phyloP scores from a whole-genome alignment of 2,329 filamentous ascomycete genomes.

The Neophaeococcomyces mojaviensis region DNA sequence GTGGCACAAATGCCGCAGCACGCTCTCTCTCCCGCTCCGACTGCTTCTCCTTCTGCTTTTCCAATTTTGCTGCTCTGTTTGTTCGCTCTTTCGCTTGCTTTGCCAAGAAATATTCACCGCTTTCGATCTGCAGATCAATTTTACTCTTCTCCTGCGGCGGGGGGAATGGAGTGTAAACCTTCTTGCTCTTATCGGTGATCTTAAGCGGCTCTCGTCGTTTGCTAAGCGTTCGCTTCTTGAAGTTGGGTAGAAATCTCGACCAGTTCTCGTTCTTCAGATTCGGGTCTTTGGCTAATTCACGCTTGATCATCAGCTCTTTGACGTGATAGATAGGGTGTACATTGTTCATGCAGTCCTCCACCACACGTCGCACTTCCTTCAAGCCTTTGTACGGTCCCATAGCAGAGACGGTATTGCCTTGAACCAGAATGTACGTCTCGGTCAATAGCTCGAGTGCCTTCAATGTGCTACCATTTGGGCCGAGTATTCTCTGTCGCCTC shows the following conservation, averaged over 20 bases:
- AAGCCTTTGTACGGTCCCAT: slow-evolving; percentile 92
- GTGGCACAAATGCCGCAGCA: slow-evolving; percentile 78
- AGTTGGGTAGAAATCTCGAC: slow-evolving; percentile 94
- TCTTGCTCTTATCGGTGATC: slow-evolving; percentile 88
- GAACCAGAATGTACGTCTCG: slow-evolving; percentile 84
- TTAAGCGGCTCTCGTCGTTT: slow-evolving; percentile 75
- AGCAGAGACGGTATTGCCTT: slow-evolving; percentile 86
- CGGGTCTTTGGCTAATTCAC: slow-evolving; percentile 82
- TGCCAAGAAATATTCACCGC: slow-evolving; percentile 89
- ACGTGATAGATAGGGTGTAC: slow-evolving; percentile 87
- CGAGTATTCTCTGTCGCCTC: slow-evolving; percentile 82
- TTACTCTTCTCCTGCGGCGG: slow-evolving; percentile 98
- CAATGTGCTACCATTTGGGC: slow-evolving; percentile 82
- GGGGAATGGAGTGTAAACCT: slow-evolving; percentile 93
- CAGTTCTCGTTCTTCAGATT: slow-evolving; percentile 81
- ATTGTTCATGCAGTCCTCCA: slow-evolving; percentile 96
- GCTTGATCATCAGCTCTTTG: slow-evolving; percentile 92
- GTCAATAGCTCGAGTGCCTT: slow-evolving; percentile 93
- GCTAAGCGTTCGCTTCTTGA: slow-evolving; percentile 86
- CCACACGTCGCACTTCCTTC: slow-evolving; percentile 81
- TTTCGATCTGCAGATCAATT: slow-evolving; percentile 95
- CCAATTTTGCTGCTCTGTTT: slow-evolving; percentile 68
- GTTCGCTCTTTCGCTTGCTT: slow-evolving; percentile 87
- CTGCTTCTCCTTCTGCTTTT: slow-evolving; percentile 80
- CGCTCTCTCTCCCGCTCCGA: slow-evolving; percentile 79